Evolutionary conservation across 2,329 filamentous ascomycete genomes (phyloP).

Genomic region (Clonostachys sp.): DNA sequence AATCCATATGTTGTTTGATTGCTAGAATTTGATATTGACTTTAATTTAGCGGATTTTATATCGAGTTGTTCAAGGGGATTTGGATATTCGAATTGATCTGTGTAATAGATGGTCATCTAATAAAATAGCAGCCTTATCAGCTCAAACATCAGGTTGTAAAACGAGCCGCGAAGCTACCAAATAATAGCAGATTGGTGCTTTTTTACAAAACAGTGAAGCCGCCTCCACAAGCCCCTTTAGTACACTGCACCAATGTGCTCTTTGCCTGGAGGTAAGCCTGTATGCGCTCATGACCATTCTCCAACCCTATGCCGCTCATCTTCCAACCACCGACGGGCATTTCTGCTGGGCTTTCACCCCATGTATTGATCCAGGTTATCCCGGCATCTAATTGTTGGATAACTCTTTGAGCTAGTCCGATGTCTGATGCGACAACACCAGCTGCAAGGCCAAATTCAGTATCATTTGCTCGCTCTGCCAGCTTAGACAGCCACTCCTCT

Average conservation of each 20-base stretch:
- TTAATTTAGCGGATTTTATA: too few species aligned
- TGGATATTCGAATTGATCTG: too few species aligned
- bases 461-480: constrained; percentile 67
- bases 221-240: constrained; percentile 52
- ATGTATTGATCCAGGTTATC: constrained; percentile 90
- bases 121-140: too few species aligned
- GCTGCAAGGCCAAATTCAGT: constrained; percentile 78
- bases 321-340: constrained; percentile 95
- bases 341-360: constrained; percentile 88
- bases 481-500: constrained; percentile 54
- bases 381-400: constrained; percentile 71
- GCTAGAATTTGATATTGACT: too few species aligned
- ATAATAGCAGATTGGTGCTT: too few species aligned
- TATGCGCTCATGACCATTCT: constrained; percentile 77
- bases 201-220: constrained; percentile 67
- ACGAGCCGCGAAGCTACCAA: too few species aligned
- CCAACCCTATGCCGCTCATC: constrained; percentile 79
- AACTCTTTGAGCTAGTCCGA: constrained; percentile 69
- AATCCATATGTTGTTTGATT: too few species aligned
- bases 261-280: constrained; percentile 83
- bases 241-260: constrained; percentile 82
- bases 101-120: too few species aligned
- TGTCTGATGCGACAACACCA: constrained; percentile 74
- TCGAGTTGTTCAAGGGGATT: too few species aligned
- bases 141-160: too few species aligned